These are phyloP conservation scores for Suillus cothurnatus DNA, from an alignment of 768 basidiomycete species.

Conservation along the genomic window DNA sequence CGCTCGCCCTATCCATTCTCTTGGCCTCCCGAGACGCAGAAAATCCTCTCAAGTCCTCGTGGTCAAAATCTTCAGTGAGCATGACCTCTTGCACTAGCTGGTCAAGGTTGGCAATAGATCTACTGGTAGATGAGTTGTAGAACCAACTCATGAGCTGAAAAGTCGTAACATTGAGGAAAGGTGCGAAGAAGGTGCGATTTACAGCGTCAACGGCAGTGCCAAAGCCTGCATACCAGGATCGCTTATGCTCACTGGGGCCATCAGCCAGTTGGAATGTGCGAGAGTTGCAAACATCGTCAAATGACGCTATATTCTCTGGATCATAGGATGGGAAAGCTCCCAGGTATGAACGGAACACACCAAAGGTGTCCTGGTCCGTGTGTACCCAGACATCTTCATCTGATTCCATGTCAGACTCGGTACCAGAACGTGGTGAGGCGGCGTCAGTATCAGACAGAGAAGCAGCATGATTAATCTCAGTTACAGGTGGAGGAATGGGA, in stretches of 20 bases:
- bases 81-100: too few species aligned
- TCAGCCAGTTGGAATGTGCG: background rate
- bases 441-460: background rate
- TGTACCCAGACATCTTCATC: constrained; percentile 20
- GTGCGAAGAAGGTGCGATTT: background rate
- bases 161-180: too few species aligned
- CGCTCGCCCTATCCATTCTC: background rate
- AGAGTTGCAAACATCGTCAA: background rate
- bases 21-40: background rate
- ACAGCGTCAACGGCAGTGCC: background rate
- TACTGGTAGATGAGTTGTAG: too few species aligned
- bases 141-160: too few species aligned
- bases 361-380: constrained; percentile 19
- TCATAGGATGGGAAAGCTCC: constrained; percentile 1
- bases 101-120: too few species aligned
- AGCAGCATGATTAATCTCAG: too few species aligned
- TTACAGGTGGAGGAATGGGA: constrained; percentile 3
- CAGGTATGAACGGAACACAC: background rate
- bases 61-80: background rate
- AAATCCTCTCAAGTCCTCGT: constrained; percentile 24
- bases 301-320: background rate
- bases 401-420: too few species aligned
- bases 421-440: too few species aligned
- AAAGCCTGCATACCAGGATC: background rate
- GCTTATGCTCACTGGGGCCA: constrained; percentile 15